Percentiles rank a stretch among this genome's conserved stretches.
These are phyloP conservation scores for Dactylonectria macrodidyma DNA, from an alignment of 2,329 filamentous ascomycete species.

Conservation along the genomic window DNA sequence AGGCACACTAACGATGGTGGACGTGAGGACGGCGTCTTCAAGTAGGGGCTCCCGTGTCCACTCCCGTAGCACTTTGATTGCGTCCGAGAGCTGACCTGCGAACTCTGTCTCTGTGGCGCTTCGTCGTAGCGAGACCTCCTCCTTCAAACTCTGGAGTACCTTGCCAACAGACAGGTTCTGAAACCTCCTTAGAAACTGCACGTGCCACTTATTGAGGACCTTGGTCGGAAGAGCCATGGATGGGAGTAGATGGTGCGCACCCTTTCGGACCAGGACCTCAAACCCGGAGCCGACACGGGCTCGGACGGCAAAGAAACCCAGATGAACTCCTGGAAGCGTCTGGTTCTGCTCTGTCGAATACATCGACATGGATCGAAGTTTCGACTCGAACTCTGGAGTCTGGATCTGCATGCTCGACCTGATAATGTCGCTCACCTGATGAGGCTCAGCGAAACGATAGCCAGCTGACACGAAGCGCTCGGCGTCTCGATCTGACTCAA, in stretches of 20 bases:
- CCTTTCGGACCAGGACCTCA: slow-evolving; percentile 73
- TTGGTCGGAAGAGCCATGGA: slow-evolving; percentile 68
- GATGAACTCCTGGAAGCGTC: slow-evolving; percentile 67
- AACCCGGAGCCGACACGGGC: slow-evolving; percentile 70
- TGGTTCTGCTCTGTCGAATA: slow-evolving; percentile 66
- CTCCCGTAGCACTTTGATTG: slow-evolving; percentile 58
- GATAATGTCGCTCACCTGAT: slow-evolving; percentile 79
- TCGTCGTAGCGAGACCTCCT: slow-evolving; percentile 51
- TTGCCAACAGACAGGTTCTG: slow-evolving; percentile 59
- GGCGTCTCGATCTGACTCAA: slow-evolving; percentile 70
- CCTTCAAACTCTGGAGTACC: slow-evolving; percentile 53
- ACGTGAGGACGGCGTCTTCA: slow-evolving; percentile 61
- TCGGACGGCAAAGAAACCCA: slow-evolving; percentile 72
- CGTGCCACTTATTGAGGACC: slow-evolving; percentile 68
- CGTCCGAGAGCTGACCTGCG: slow-evolving; percentile 59
- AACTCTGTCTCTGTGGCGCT: slow-evolving; percentile 60
- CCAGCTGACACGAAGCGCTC: slow-evolving; percentile 78
- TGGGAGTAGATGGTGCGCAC: slow-evolving; percentile 72
- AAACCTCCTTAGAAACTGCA: slow-evolving; percentile 67
- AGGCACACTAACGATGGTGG: slow-evolving; percentile 60
- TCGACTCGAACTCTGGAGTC: slow-evolving; percentile 70
- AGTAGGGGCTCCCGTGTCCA: slow-evolving; percentile 62
- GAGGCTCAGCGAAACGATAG: slow-evolving; percentile 82
- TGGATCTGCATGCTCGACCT: slow-evolving; percentile 83
- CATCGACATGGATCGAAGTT: slow-evolving; percentile 75